Base-by-base conservation (phyloP, 2,329 filamentous ascomycete species). In the Xylariales sp. region DNA sequence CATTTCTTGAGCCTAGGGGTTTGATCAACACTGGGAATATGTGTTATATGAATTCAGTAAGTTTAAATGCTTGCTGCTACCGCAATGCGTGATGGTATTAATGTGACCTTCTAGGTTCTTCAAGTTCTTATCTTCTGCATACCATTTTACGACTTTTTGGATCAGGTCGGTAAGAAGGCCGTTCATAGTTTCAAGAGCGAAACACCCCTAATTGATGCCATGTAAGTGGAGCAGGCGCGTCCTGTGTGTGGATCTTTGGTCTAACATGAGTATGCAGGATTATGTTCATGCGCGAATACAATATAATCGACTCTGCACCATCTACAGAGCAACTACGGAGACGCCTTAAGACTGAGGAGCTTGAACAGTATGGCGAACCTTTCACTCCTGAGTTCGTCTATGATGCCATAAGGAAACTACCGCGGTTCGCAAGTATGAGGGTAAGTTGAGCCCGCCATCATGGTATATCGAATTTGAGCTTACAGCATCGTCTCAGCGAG, bases 31-130 rank as follows among this genome's bases (percentile, higher is more conserved):
- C 91, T 29, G 93, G 93, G 37, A 97, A 98, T 60, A 94, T 97
- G 87, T 98, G 93, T 66, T 98, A 98, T 68, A 97, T 98, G 93
- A 98, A 97, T 71, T 96, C 93, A 49, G 91, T 95, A 74, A 68
- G 87, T 69, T n/a, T 12, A 21, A 18, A 19, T 19, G 18, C 27
- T 27, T n/a, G n/a, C n/a, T n/a, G n/a, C n/a, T n/a, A n/a, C n/a
- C n/a, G n/a, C n/a, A n/a, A n/a, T n/a, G n/a, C n/a, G n/a, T n/a
- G n/a, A n/a, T n/a, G n/a, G n/a, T n/a, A n/a, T n/a, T n/a, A n/a
- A n/a, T n/a, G n/a, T 14, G 4, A 31, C 33, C 19, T 10, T 19
- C 65, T 74, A 95, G 89, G 84, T 97, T 62, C 76, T 98, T 51
- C 93, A 98, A 84, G 86, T 94, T 59, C 78, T 98, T 56, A 78